A percentile compares a stretch with the other conserved stretches of the same genome.
Evolutionary conservation across 23 red algal genomes (phyloP).

Genomic region (Gracilariopsis chorda): DNA sequence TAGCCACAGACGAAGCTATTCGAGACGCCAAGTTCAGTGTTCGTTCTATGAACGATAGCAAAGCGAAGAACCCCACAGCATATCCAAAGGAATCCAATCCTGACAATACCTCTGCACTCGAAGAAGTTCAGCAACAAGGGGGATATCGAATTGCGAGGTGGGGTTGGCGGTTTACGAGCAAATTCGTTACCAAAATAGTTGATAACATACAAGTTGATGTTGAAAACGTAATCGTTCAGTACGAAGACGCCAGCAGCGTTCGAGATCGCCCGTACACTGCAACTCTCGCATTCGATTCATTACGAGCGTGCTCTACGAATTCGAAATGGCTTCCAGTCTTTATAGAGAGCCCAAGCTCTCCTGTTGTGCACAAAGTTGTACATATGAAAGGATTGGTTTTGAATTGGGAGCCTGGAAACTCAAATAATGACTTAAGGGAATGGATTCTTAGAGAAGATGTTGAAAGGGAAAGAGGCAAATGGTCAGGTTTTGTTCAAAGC

Average conservation of each 20-base stretch:
- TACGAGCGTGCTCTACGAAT: conserved; percentile 65
- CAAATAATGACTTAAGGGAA: conserved; percentile 20
- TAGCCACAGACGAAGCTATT: conserved; percentile 77
- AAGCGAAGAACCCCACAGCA: background rate
- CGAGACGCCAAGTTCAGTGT: conserved; percentile 70
- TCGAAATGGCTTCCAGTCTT: conserved; percentile 46
- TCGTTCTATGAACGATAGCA: background rate
- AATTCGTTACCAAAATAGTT: conserved; percentile 73
- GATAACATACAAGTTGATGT: conserved; percentile 89
- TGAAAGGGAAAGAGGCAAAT: background rate
- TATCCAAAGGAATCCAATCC: background rate
- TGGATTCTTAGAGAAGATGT: conserved; percentile 23
- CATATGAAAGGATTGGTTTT: conserved; percentile 50
- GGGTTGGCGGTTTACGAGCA: conserved; percentile 67
- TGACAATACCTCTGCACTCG: background rate
- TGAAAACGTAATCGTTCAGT: conserved; percentile 79
- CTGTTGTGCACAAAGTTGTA: conserved; percentile 65
- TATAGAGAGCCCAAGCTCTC: conserved; percentile 56
- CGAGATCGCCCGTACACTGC: conserved; percentile 59
- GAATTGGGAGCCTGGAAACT: conserved; percentile 63
- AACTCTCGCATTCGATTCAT: conserved; percentile 46
- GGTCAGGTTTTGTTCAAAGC: conserved; percentile 34
- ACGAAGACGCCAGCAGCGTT: conserved; percentile 72
- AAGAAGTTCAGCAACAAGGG: background rate
- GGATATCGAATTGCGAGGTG: conserved; percentile 47